Base-by-base conservation (phyloP, 1,139 yeast genomes). In the Protomyces gravidus region DNA sequence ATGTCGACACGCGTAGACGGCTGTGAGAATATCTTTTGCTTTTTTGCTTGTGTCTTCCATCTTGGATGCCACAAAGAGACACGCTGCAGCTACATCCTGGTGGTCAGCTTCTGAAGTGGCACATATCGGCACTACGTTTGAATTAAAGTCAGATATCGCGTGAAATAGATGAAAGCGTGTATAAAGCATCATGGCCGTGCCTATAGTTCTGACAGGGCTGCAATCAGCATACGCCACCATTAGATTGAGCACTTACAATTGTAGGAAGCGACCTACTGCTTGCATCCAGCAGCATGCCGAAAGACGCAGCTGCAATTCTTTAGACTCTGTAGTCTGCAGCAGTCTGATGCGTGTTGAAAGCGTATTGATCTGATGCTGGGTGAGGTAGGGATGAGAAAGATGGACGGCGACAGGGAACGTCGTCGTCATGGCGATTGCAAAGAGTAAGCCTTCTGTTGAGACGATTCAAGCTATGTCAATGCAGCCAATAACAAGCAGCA, bases 31-130 rank as follows among this genome's bases (percentile, higher is more conserved):
- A 57, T 87, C 92, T 62, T 82, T 76, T 17, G 86, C 73, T 67
- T 87, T 86, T 71, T 90, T 90, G 45, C 90, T 84, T 46, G 95
- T 89, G 69, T 90, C 97, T 68, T 89, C 96, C 66, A 84, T 83
- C 70, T 92, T 90, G 48, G 86, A 78, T 2, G 97, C 88, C 36
- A 89, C 78, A 63, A 89, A 81, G n/a, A 92, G 69, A 62, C 94
- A 81, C 4, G 95, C 80, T 3, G 86, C 72, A 0, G 88, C 89
- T 23, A 86, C 80, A 47, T 84, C 84, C 66, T 74, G 69, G 58
- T 75, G 72, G n/a, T 32, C 23, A 39, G 23, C 46, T 19, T 9
- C 13, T 13, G 13, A 15, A 15, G 2, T 13, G 23, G 30, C 2
- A 13, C 6, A 11, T 9, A 15, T 6, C 17, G 28, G 76, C 78